Conservation (phyloP, 1,284 basidiomycete genomes). For the Mycosarcoma maydis region DNA sequence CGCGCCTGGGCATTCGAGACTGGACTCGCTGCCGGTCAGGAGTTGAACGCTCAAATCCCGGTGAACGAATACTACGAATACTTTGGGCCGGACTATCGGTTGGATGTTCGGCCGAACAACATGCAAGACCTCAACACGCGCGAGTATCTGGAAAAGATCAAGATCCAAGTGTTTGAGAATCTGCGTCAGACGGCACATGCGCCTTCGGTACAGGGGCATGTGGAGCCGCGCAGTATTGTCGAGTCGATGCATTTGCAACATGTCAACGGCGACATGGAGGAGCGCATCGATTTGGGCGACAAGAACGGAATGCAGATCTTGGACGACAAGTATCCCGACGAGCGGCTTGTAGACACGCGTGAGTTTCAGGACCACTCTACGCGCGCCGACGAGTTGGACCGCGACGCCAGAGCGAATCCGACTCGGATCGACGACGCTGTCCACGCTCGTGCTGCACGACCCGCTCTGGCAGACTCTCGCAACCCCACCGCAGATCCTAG, state of each 20-base stretch:
- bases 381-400: constrained; percentile 50
- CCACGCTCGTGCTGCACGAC: too few species aligned
- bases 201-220: constrained; percentile 62
- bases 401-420: constrained; percentile 16
- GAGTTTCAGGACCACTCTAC: constrained; percentile 41
- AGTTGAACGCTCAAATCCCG: constrained; percentile 76
- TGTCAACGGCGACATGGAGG: constrained; percentile 41
- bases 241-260: constrained; percentile 40
- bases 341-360: constrained; percentile 23
- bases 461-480: too few species aligned
- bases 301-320: constrained; percentile 43
- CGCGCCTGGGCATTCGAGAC: constrained; percentile 99
- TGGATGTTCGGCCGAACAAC: constrained; percentile 96
- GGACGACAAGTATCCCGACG: constrained; percentile 29
- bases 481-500: constrained; percentile 8
- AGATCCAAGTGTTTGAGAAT: constrained; percentile 84
- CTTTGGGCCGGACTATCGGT: constrained; percentile 95
- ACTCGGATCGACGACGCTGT: constrained; percentile 14
- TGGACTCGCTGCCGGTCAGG: constrained; percentile 92
- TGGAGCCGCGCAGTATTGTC: constrained; percentile 49
- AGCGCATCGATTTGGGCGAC: constrained; percentile 39
- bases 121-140: constrained; percentile 94
- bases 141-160: constrained; percentile 91
- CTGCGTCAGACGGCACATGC: constrained; percentile 59
- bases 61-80: constrained; percentile 83